These are phyloP conservation scores for Mycosphaerelloides madeirae DNA, from an alignment of 2,329 filamentous ascomycete species.

Conservation along the genomic window DNA sequence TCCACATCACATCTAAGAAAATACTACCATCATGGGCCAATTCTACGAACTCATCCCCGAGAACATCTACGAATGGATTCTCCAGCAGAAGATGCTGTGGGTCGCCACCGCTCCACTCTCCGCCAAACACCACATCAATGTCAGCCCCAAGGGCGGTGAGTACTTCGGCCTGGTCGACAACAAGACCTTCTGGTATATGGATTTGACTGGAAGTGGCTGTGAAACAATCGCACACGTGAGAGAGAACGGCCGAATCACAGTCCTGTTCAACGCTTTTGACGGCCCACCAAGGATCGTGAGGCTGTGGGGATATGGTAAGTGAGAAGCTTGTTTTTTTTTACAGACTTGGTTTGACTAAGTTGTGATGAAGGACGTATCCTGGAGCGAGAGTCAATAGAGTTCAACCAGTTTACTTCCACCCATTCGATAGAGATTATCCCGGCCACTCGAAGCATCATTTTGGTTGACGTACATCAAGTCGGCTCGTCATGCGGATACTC, in stretches of 20 bases:
- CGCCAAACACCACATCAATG: constrained; percentile 40
- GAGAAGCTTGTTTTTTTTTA: constrained; percentile 22
- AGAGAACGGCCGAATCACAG: constrained; percentile 42
- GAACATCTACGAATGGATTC: constrained; percentile 39
- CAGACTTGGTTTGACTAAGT: constrained; percentile 26
- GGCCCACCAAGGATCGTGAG: constrained; percentile 41
- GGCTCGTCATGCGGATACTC: constrained; percentile 40
- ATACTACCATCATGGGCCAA: constrained; percentile 40
- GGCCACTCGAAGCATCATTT: constrained; percentile 37
- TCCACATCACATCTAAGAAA: too few relatives aligned
- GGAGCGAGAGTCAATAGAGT: constrained; percentile 35
- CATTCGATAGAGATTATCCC: constrained; percentile 35
- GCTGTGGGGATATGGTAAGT: constrained; percentile 38
- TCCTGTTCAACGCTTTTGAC: constrained; percentile 41
- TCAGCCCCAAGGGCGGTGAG: constrained; percentile 43
- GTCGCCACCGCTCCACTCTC: constrained; percentile 42
- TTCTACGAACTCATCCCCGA: constrained; percentile 42
- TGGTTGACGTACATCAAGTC: constrained; percentile 42
- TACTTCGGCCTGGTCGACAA: constrained; percentile 40
- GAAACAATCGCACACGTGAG: constrained; percentile 43
- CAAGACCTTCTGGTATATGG: constrained; percentile 43
- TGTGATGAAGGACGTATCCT: constrained; percentile 25
- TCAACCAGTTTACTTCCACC: constrained; percentile 30
- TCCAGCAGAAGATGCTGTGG: constrained; percentile 42
- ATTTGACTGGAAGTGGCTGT: constrained; percentile 40